Evolutionary conservation across 73 alveolate genomes (phyloP), one percentile per base, ranked within the genome.

Genomic region (Paramecium bursaria): DNA sequence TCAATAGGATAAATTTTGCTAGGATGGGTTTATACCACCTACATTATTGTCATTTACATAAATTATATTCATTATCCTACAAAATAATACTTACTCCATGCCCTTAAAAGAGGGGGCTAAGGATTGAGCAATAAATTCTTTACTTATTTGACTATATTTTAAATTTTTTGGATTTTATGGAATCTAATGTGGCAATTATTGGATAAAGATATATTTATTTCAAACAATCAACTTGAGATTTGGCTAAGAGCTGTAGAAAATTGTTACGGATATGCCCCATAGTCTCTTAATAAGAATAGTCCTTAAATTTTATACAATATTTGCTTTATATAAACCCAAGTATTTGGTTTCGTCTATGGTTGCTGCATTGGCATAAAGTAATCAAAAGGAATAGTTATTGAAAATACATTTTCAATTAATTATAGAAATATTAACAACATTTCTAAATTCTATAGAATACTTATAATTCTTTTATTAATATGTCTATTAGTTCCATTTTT

Each of bases 11-110:
- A 79, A 54, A 73, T 79, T 21, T n/a, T 79, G 0, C 44, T 79
- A n/a, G 89, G 89, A 0, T 79, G 89, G 89, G 46, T 25, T 1
- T 79, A 52, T 79, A 4, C 22, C 17, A 47, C 25, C 1, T 67
- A 67, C 21, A 17, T 67, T 5, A 15, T 42, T 0, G 44, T 67
- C 1, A 67, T 35, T 31, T 67, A 67, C 23, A 42, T 35, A 35
- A 19, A 5, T 0, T 67, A 67, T 42, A 13, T 67, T 2, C 82
- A 67, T 67, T 1, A 13, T 10, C 3, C 17, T 19, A 4, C 44
- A 31, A 35, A 2, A 67, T 1, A 39, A 39, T 39, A 15, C 21
- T 11, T 11, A 7, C 1, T 39, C 14, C 33, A 57, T 42, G 21
- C 48, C 14, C 29, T 54, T 13, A 11, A 2, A 23, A 21, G 48